Conservation (phyloP, 2,329 filamentous ascomycete genomes). For the Cladosporium austrohemisphaericum region DNA sequence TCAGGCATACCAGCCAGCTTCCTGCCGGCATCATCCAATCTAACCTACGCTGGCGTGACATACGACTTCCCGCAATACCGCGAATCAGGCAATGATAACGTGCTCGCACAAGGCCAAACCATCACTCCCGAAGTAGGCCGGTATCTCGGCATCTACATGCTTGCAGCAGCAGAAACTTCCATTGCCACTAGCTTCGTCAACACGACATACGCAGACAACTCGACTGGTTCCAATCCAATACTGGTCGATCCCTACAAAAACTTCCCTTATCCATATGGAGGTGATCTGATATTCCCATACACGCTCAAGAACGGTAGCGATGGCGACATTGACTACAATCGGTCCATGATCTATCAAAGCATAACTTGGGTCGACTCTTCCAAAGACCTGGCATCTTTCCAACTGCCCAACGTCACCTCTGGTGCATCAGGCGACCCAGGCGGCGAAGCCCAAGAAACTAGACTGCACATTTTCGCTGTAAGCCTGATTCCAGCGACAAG, state of each 20-base stretch:
- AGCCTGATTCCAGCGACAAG: slow-evolving; percentile 32
- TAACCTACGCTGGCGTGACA: slow-evolving; percentile 37
- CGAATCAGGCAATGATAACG: slow-evolving; percentile 36
- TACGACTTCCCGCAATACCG: slow-evolving; percentile 38
- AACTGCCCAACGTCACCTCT: slow-evolving; percentile 36
- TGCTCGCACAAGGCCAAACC: slow-evolving; percentile 36
- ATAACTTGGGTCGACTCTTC: slow-evolving; percentile 39
- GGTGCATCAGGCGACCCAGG: slow-evolving; percentile 33
- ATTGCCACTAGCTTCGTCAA: slow-evolving; percentile 38
- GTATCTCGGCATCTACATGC: slow-evolving; percentile 40
- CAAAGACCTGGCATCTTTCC: slow-evolving; percentile 36
- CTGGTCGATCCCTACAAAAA: slow-evolving; percentile 38
- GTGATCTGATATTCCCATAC: slow-evolving; percentile 40
- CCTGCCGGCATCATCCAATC: slow-evolving; percentile 31
- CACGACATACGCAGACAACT: slow-evolving; percentile 37
- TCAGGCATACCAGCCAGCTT: slow-evolving; percentile 38
- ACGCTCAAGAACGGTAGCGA: slow-evolving; percentile 35
- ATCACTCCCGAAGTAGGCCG: slow-evolving; percentile 31
- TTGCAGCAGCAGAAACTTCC: slow-evolving; percentile 39
- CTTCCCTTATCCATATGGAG: slow-evolving; percentile 41
- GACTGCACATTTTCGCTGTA: slow-evolving; percentile 40
- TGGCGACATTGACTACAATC: slow-evolving; percentile 39
- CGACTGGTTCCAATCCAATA: slow-evolving; percentile 32
- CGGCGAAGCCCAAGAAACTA: slow-evolving; percentile 27
- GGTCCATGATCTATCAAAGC: slow-evolving; percentile 40